Conservation (phyloP, 2,329 filamentous ascomycete species). For the Leptographium wingfieldii region DNA sequence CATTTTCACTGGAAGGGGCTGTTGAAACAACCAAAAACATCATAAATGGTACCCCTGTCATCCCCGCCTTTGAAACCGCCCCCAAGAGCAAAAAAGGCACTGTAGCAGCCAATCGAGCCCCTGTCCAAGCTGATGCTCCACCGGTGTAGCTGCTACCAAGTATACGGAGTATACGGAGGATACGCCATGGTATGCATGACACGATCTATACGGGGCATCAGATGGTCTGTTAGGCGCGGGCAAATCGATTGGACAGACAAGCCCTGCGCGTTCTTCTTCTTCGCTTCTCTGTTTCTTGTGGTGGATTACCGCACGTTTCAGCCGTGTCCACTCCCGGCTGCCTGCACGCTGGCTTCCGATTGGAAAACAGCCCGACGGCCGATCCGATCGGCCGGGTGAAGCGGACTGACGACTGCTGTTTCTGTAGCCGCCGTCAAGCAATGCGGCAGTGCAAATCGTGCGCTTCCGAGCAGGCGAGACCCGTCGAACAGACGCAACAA, state of each 20-base stretch:
- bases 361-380: no score
- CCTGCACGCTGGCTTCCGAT: no score
- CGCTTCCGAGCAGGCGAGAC: no score
- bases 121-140: not conserved
- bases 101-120: not conserved
- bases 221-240: conserved; percentile 1
- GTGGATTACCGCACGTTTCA: not conserved
- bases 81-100: not conserved
- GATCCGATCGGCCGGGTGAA: no score
- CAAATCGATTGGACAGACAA: conserved; percentile 1
- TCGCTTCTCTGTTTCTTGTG: not conserved
- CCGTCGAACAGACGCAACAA: no score
- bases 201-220: not conserved
- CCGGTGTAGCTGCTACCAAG: not conserved
- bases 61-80: not conserved
- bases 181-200: not conserved
- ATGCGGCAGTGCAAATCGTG: no score
- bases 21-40: not conserved
- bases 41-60: not conserved
- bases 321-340: no score
- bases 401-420: no score
- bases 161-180: not conserved
- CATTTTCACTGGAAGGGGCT: not conserved
- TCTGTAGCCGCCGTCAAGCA: no score
- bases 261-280: not conserved